Percentiles rank a stretch among this genome's conserved stretches.
Conservation (phyloP, 1,284 basidiomycete genomes). For the Ganoderma leucocontextum region DNA sequence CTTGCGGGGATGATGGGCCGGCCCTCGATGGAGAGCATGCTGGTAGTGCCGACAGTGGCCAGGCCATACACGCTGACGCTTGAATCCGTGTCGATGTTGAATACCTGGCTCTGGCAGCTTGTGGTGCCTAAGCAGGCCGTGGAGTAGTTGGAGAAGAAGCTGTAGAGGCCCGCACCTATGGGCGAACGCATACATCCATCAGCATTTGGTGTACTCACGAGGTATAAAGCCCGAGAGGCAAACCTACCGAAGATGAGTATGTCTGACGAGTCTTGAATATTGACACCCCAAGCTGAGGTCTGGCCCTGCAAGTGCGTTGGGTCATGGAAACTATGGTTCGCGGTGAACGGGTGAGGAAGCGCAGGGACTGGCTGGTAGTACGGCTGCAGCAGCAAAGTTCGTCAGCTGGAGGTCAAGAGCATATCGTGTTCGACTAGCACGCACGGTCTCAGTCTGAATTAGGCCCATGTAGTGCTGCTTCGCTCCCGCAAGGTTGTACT, state of each 20-base stretch:
- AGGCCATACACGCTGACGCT: constrained; percentile 10
- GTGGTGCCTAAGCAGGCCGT: constrained; percentile 52
- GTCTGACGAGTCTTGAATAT: constrained; percentile 59
- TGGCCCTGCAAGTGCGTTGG: constrained; percentile 52
- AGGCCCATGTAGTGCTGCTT: constrained; percentile 75
- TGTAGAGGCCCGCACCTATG: constrained; percentile 73
- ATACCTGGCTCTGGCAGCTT: constrained; percentile 67
- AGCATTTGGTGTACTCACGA: neutral
- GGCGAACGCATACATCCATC: neutral
- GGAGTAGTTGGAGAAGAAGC: constrained; percentile 59
- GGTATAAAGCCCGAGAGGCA: neutral
- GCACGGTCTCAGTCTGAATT: constrained; percentile 75
- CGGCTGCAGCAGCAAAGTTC: constrained; percentile 40
- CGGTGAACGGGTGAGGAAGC: constrained; percentile 59
- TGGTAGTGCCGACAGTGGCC: constrained; percentile 60
- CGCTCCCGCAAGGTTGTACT: constrained; percentile 70
- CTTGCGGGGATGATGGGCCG: constrained; percentile 54
- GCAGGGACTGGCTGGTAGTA: constrained; percentile 69
- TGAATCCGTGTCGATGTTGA: constrained; percentile 55
- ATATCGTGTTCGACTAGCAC: constrained; percentile 1
- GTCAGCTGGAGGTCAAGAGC: neutral
- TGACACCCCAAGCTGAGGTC: constrained; percentile 64
- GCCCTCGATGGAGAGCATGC: constrained; percentile 62
- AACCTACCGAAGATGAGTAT: constrained; percentile 68
- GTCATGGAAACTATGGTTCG: constrained; percentile 58